These are phyloP conservation scores for Clitocybe nebularis DNA, from an alignment of 1,284 basidiomycete species.

Conservation along the genomic window DNA sequence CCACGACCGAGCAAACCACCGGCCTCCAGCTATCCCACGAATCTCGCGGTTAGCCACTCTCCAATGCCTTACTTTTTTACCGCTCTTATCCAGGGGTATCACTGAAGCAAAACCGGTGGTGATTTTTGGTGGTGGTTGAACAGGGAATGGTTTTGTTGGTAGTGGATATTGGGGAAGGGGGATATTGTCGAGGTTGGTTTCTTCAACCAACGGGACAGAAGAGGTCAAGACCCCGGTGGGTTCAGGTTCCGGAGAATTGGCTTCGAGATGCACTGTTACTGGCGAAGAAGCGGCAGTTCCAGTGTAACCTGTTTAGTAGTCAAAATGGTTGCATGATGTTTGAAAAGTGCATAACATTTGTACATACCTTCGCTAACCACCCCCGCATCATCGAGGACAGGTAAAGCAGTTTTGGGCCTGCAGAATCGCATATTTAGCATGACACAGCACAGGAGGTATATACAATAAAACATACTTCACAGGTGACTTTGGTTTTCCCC, in stretches of 20 bases:
- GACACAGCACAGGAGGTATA: constrained; percentile 7
- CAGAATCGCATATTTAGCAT: background rate
- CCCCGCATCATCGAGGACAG: constrained; percentile 36
- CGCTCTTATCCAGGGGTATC: constrained; percentile 59
- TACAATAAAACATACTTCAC: constrained; percentile 17
- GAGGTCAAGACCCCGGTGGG: constrained; percentile 22
- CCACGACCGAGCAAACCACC: constrained; percentile 74
- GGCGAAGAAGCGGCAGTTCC: constrained; percentile 50
- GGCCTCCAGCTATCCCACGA: constrained; percentile 72
- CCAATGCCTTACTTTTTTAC: constrained; percentile 63
- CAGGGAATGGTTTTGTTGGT: constrained; percentile 73
- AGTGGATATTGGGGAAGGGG: constrained; percentile 71
- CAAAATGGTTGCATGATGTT: too few species aligned
- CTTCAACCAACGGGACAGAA: constrained; percentile 32
- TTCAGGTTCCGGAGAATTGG: constrained; percentile 40
- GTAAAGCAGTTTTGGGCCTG: constrained; percentile 23
- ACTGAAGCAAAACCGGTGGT: constrained; percentile 64
- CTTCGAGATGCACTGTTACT: constrained; percentile 35
- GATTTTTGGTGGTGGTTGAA: constrained; percentile 71
- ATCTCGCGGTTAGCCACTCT: constrained; percentile 69
- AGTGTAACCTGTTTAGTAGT: constrained; percentile 33
- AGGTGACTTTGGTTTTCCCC: constrained; percentile 14
- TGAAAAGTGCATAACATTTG: too few species aligned
- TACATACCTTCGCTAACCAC: constrained; percentile 37
- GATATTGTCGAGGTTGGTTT: constrained; percentile 48